These are phyloP conservation scores for Aureobasidium sp. DNA, from an alignment of 2,329 filamentous ascomycete species.

Conservation along the genomic window DNA sequence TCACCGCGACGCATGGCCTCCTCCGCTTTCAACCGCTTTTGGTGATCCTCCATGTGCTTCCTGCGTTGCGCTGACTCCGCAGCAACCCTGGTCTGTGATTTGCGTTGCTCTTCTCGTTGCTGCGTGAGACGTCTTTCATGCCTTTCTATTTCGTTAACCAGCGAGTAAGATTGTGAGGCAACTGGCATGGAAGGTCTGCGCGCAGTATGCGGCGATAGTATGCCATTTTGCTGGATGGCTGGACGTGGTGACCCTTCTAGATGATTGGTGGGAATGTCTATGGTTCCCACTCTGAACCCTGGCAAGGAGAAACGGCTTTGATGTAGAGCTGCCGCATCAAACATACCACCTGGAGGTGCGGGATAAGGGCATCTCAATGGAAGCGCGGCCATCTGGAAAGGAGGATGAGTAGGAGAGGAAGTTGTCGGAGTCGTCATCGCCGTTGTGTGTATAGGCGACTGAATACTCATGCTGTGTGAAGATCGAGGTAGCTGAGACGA, in stretches of 20 bases:
- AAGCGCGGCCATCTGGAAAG: conserved; percentile 19
- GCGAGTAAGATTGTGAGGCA: conserved; percentile 18
- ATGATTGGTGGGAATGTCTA: too few species aligned
- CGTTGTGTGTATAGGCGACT: conserved; percentile 24
- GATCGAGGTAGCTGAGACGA: conserved; percentile 12
- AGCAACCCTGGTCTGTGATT: too few species aligned
- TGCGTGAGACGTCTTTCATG: conserved; percentile 43
- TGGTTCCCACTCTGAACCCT: neutral
- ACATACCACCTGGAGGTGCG: conserved; percentile 39
- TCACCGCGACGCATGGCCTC: conserved; percentile 69
- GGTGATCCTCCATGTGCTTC: conserved; percentile 42
- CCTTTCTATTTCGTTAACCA: conserved; percentile 27
- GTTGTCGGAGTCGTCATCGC: conserved; percentile 49
- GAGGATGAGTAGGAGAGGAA: conserved; percentile 39
- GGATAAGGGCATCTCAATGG: neutral
- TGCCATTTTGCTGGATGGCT: neutral
- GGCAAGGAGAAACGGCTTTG: conserved; percentile 56
- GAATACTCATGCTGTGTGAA: conserved; percentile 13
- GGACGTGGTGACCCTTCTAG: neutral
- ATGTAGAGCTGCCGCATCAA: too few species aligned
- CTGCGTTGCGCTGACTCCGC: too few species aligned
- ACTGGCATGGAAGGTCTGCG: conserved; percentile 12
- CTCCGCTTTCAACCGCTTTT: conserved; percentile 61
- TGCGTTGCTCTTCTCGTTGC: conserved; percentile 56
- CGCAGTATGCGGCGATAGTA: neutral